phyloP scores from a whole-genome alignment of 768 basidiomycete species.

The Mrakia gelida region DNA sequence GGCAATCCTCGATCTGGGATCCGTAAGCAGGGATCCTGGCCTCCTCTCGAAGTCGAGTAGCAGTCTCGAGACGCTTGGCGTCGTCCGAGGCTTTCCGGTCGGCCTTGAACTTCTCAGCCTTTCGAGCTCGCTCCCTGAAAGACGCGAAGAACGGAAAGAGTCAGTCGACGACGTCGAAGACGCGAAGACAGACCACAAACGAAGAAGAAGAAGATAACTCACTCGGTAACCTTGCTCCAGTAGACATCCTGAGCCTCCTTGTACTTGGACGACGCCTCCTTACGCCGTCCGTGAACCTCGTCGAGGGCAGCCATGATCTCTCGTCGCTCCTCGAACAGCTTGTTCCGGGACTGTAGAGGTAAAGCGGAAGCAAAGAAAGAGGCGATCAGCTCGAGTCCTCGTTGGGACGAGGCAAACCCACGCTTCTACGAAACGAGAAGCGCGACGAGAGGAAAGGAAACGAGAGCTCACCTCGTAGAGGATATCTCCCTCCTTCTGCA shows the following conservation, averaged over 20 bases:
- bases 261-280: slow-evolving; percentile 31
- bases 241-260: slow-evolving; percentile 33
- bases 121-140: slow-evolving; percentile 55
- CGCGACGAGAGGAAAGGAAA: neutral
- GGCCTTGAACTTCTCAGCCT: slow-evolving; percentile 68
- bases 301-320: slow-evolving; percentile 53
- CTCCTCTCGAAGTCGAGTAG: slow-evolving; percentile 78
- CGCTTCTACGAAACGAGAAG: too few species aligned
- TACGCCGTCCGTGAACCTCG: slow-evolving; percentile 29
- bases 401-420: too few species aligned
- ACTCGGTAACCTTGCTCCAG: slow-evolving; percentile 32
- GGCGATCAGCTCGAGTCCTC: neutral
- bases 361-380: neutral
- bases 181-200: too few species aligned
- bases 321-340: slow-evolving; percentile 83
- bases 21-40: slow-evolving; percentile 86
- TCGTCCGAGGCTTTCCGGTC: slow-evolving; percentile 74
- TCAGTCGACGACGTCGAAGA: too few species aligned
- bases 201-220: neutral
- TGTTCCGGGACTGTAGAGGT: slow-evolving; percentile 50
- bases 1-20: slow-evolving; percentile 91
- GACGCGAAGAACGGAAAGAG: neutral
- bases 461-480: slow-evolving; percentile 58
- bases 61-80: slow-evolving; percentile 72
- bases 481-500: slow-evolving; percentile 83